Base-by-base conservation (phyloP, 192 early-diverging fungal species). In the Entomortierella beljakovae region DNA sequence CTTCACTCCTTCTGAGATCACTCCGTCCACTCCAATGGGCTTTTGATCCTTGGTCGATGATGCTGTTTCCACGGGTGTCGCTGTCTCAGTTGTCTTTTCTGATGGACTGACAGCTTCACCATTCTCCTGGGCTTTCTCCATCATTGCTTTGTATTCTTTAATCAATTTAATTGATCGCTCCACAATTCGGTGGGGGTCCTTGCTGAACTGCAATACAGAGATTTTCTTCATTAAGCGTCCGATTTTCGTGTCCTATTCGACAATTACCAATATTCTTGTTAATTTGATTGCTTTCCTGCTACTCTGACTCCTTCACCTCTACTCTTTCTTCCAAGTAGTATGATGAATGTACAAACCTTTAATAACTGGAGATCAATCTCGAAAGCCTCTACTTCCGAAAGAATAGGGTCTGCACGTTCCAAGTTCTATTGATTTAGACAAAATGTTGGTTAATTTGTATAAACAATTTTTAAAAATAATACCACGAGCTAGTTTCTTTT, bases 191-290 rank as follows among this genome's bases (percentile, higher is more conserved):
- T 65, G 66, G 1, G 61, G 77, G 40, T 83, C 82, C 38, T 68
- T 61, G 18, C 72, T 80, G 33, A 75, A 71, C 32, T 83, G 58
- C 6, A 75, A 43, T 15, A 57, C 67, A 0, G 71, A 64, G 31
- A 83, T 83, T 48, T 83, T 83, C 57, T 80, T 80, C 82, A 83
- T 83, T 28, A 83, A 55, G 13, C 79, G 71, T 6, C 82, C 82
- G 35, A 83, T 83, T 58, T 83, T 83, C 25, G 71, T 83, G 38
- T 80, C 82, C 82, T 83, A 63, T 70, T 42, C 16, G 29, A 23
- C 4, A 40, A 29, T 53, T 53, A 43, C 42, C 9, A 43, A 43
- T 43, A 43, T 13, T 15, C 13, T n/a, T 1, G 46, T 51, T 26
- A 62, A 33, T 22, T 20, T 28, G 32, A 18, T 51, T n/a, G n/a